Base-by-base conservation (phyloP, 495 filamentous ascomycete genomes). In the Penicillium turbatum region DNA sequence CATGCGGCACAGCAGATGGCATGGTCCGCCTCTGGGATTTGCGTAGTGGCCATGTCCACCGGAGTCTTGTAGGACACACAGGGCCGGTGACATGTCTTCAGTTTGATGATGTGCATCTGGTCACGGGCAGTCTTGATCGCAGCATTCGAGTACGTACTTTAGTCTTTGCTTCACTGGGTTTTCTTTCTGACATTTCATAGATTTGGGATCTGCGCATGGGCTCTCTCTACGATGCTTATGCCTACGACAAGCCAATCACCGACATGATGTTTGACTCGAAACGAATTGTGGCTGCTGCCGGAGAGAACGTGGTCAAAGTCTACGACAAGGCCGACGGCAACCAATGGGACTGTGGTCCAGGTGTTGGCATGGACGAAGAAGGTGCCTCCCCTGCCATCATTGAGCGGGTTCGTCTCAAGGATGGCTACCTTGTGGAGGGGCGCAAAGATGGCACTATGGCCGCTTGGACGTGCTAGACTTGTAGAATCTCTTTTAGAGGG, bases 141-240 rank as follows among this genome's bases (percentile, higher is more conserved):
- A 97, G 92, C 70, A 89, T 97, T 63, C 77, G 93, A 74, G 93
- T 98, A 78, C 79, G 89, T 74, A 34, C 19, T 42, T 47, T 30
- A 10, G n/a, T 27, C 16, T 52, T 46, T 32, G 37, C 2, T 49
- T 49, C 30, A 31, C 7, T 12, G 12, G 12, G 15, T 37, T 6
- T 38, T 16, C 8, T 44, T 51, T 51, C 61, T 66, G 32, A 58
- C 49, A 48, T 6, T 44, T 35, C 42, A 49, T 50, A 98, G 93
- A 97, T 99, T 65, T 99, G 93, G 93, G 93, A 99, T 74, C 85
- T 99, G 38, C 88, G 93, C 36, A 99, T 88, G 12, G 93, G 93
- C 35, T 92, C 90, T 12, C 97, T 99, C 59, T 89, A 86, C 65
- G 93, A 99, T 65, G 95, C 92, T 29, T 99, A 88, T 64, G 93